These are phyloP conservation scores for Colletotrichum musicola DNA, from an alignment of 2,329 filamentous ascomycete species.

Conservation along the genomic window DNA sequence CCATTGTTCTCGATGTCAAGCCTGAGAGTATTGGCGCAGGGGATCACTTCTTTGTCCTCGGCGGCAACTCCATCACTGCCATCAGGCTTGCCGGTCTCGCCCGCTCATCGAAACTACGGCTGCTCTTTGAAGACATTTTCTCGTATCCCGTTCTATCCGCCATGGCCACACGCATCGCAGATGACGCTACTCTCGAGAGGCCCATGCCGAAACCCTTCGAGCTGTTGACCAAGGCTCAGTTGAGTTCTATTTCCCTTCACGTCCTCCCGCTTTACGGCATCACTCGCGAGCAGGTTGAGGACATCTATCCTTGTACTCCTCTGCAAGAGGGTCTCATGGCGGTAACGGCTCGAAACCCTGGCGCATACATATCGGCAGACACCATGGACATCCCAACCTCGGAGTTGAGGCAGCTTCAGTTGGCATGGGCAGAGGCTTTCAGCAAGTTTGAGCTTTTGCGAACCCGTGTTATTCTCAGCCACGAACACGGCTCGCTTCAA, in stretches of 20 bases:
- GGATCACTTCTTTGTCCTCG: conserved; percentile 23
- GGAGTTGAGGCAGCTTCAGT: conserved; percentile 43
- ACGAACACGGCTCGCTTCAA: conserved; percentile 35
- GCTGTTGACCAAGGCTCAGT: not conserved
- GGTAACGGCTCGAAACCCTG: conserved; percentile 39
- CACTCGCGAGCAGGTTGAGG: conserved; percentile 31
- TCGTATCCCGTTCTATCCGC: conserved; percentile 4
- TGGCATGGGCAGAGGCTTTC: conserved; percentile 44
- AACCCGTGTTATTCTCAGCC: conserved; percentile 29
- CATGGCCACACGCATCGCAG: conserved; percentile 5
- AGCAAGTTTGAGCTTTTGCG: conserved; percentile 21
- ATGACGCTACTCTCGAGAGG: not conserved
- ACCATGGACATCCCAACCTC: conserved; percentile 43
- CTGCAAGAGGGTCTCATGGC: conserved; percentile 42
- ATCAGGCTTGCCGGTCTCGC: conserved; percentile 18
- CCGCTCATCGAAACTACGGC: not conserved
- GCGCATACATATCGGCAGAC: conserved; percentile 47
- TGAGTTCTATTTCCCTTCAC: not conserved
- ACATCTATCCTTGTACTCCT: conserved; percentile 41
- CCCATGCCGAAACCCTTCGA: conserved; percentile 5
- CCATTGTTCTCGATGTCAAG: conserved; percentile 6
- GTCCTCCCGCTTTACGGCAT: conserved; percentile 24
- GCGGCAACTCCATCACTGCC: conserved; percentile 26
- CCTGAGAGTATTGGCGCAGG: not conserved
- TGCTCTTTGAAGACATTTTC: conserved; percentile 21